Conservation (phyloP, 2,329 filamentous ascomycete species). For the Ceratocystis albifundus region DNA sequence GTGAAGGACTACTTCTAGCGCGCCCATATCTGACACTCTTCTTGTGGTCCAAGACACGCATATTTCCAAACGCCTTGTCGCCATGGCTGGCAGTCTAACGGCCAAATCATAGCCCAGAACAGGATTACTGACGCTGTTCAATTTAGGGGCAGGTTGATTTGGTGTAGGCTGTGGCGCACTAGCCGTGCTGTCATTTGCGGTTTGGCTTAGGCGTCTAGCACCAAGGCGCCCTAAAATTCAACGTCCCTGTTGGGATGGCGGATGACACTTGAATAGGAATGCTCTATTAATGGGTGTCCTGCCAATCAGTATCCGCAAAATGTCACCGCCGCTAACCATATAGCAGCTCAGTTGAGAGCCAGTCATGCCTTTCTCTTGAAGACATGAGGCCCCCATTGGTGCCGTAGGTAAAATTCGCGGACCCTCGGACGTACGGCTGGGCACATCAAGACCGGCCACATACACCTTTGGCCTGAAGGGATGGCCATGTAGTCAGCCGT, state of each 20-base stretch:
- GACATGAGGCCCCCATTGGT: constrained; percentile 34
- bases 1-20: constrained; percentile 37
- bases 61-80: constrained; percentile 30
- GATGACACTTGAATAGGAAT: constrained; percentile 43
- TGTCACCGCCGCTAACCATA: constrained; percentile 41
- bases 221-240: constrained; percentile 33
- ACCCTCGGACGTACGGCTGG: constrained; percentile 28
- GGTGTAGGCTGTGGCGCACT: constrained; percentile 52
- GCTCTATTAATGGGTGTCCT: constrained; percentile 50
- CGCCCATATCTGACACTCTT: constrained; percentile 33
- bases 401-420: constrained; percentile 45
- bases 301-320: constrained; percentile 51
- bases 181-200: constrained; percentile 46
- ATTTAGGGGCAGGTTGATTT: constrained; percentile 49
- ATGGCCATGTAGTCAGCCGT: constrained; percentile 27
- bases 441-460: too few relatives aligned
- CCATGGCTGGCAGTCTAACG: constrained; percentile 34
- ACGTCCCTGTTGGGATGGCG: constrained; percentile 53
- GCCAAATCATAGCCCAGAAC: constrained; percentile 51
- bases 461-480: not conserved
- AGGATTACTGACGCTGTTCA: constrained; percentile 52
- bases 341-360: constrained; percentile 44
- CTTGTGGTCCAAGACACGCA: constrained; percentile 39
- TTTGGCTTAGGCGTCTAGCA: constrained; percentile 22
- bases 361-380: constrained; percentile 41